A percentile compares a stretch with the other conserved stretches of the same genome.
These are phyloP conservation scores for Moesziomyces sp. DNA, from an alignment of 1,284 basidiomycete species.

Conservation along the genomic window DNA sequence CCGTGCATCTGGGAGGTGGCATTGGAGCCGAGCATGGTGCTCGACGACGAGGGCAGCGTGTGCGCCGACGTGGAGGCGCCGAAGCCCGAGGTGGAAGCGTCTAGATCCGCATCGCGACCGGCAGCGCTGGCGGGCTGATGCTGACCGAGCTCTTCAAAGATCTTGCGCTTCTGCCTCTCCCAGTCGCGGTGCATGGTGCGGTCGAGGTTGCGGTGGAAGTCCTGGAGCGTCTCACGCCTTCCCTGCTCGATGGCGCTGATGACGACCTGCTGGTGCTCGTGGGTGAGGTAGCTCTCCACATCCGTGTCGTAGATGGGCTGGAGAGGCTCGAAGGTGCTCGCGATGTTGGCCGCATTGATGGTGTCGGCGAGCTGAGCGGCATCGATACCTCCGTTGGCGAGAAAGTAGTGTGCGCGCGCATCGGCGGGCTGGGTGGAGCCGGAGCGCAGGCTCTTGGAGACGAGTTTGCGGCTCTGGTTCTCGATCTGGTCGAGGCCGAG, in stretches of 20 bases:
- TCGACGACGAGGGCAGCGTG: constrained; percentile 24
- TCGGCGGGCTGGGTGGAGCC: constrained; percentile 73
- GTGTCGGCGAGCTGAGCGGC: constrained; percentile 81
- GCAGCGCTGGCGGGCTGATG: constrained; percentile 46
- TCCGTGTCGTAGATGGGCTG: constrained; percentile 91
- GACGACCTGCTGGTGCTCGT: constrained; percentile 91
- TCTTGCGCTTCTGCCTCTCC: constrained; percentile 86
- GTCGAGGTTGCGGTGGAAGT: constrained; percentile 84
- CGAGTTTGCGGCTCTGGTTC: constrained; percentile 73
- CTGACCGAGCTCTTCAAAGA: constrained; percentile 86
- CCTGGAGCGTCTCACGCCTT: constrained; percentile 82
- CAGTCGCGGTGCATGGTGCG: constrained; percentile 82
- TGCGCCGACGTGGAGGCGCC: constrained; percentile 50
- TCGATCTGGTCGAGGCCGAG: constrained; percentile 92
- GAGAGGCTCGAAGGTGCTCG: constrained; percentile 86
- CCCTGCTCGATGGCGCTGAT: constrained; percentile 93
- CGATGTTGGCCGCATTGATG: constrained; percentile 82
- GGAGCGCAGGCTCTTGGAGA: constrained; percentile 55
- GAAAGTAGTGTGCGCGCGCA: constrained; percentile 70
- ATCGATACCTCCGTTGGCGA: constrained; percentile 90
- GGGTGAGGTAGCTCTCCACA: constrained; percentile 81
- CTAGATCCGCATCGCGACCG: constrained; percentile 17
- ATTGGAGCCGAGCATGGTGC: constrained; percentile 15
- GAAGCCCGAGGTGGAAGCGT: constrained; percentile 33
- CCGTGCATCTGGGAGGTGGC: constrained; percentile 56